Base-by-base conservation (phyloP, 768 basidiomycete genomes). In the Termitomyces sp. region DNA sequence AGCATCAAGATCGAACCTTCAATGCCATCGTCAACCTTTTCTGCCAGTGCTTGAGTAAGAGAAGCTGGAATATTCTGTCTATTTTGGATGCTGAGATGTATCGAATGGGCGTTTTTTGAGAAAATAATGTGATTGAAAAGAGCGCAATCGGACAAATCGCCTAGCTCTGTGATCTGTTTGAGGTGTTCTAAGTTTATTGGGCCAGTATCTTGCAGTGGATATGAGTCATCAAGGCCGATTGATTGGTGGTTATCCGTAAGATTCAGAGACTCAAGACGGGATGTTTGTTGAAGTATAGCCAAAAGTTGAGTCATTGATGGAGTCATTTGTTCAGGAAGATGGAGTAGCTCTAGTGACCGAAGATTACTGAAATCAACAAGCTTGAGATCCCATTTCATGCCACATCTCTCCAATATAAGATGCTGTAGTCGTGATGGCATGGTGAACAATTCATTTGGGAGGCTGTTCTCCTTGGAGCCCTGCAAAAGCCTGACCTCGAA, bases 161-260 rank as follows among this genome's bases (percentile, higher is more conserved):
- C 46, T 20, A 2, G 4, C 2, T 32, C 8, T 12, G 1, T 32
- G 46, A 47, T 32, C 4, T 5, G 10, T 47, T 32, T 10, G 1
- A 47, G n/a, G n/a, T 32, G 24, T n/a, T 5, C 2, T 4, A 47
- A 5, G n/a, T 12, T 32, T 14, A 47, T n/a, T 5, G 30, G 30
- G 18, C n/a, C 18, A 2, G 12, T 32, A 6, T 5, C 30, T 10
- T 2, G 30, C 10, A 20, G 46, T 9, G 24, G 9, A 13, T 26
- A 1, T 13, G n/a, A 5, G n/a, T 32, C n/a, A n/a, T 5, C 45
- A 32, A 47, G 30, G 10, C 5, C n/a, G 0, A n/a, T 30, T 13
- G 4, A 18, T n/a, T 3, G 0, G 9, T 18, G 0, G 18, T n/a
- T n/a, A 0, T 9, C 2, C n/a, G 5, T 10, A 0, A 47, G 5